These are phyloP conservation scores for Aspergillus panamensis DNA, from an alignment of 495 filamentous ascomycete genomes.

Conservation along the genomic window DNA sequence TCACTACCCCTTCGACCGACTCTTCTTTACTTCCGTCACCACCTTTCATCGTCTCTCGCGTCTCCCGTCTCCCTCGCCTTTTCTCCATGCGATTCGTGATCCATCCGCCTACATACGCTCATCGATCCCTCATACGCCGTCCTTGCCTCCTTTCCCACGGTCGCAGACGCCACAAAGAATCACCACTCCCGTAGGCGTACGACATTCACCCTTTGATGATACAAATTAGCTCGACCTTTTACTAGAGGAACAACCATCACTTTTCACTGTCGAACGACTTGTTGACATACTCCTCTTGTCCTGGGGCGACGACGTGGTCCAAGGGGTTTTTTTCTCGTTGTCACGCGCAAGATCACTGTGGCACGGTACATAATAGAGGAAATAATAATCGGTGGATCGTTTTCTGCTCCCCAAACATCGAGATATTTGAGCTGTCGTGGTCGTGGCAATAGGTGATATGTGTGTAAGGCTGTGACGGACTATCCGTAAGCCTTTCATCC, in stretches of 20 bases:
- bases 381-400: not conserved
- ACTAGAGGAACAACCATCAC: not conserved
- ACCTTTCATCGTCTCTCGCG: conserved; percentile 17
- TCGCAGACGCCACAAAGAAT: conserved; percentile 26
- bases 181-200: conserved; percentile 17
- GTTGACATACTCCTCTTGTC: not conserved
- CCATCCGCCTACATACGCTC: conserved; percentile 29
- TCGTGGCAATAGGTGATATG: conserved; percentile 30
- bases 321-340: not conserved
- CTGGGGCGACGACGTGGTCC: not conserved
- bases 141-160: conserved; percentile 23
- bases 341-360: not conserved
- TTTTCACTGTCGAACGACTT: not conserved
- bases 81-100: conserved; percentile 38
- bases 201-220: conserved; percentile 10
- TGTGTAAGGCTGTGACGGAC: conserved; percentile 32
- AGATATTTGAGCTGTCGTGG: not conserved
- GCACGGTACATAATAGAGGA: not conserved
- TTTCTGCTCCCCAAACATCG: not conserved
- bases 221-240: not conserved
- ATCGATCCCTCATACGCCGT: conserved; percentile 25
- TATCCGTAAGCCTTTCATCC: conserved; percentile 13
- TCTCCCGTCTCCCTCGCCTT: conserved; percentile 27
- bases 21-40: conserved; percentile 24
- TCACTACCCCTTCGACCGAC: conserved; percentile 34